Evolutionary conservation across 73 alveolate genomes (phyloP).

Genomic region (Tetrahymena borealis): DNA sequence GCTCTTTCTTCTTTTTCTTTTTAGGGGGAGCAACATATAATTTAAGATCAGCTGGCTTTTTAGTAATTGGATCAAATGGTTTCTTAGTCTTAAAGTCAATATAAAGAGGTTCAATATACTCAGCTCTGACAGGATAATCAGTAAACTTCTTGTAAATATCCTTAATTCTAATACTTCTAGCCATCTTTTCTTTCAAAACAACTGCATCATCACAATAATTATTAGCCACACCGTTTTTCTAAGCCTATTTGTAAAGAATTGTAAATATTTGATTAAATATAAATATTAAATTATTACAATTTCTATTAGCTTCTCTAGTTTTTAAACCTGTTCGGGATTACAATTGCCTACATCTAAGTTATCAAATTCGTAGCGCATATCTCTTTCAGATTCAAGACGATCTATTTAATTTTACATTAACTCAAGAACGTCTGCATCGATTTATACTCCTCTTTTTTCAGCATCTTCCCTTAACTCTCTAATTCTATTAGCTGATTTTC

Average conservation of each 20-base stretch:
- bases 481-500: constrained; percentile 54
- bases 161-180: constrained; percentile 74
- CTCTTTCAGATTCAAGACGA: constrained; percentile 69
- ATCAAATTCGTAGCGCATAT: constrained; percentile 65
- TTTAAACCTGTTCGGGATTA: constrained; percentile 48
- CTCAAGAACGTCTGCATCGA: constrained; percentile 48
- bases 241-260: constrained; percentile 26
- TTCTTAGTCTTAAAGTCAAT: constrained; percentile 50
- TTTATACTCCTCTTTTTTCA: constrained; percentile 45
- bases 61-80: constrained; percentile 44
- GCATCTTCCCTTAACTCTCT: constrained; percentile 57
- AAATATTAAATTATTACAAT: background rate
- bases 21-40: background rate
- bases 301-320: constrained; percentile 44
- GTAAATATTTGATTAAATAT: background rate
- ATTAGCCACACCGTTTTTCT: constrained; percentile 62
- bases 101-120: constrained; percentile 47
- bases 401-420: constrained; percentile 58
- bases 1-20: constrained; percentile 85
- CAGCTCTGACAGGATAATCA: constrained; percentile 90
- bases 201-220: constrained; percentile 65
- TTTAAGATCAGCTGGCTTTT: constrained; percentile 14
- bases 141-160: constrained; percentile 71
- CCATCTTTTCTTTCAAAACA: constrained; percentile 66
- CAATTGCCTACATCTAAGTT: constrained; percentile 43